Evolutionary conservation across 345 rosid genomes (phyloP), one percentile per base, ranked within the genome.

Genomic region (Citrus hindsii): DNA sequence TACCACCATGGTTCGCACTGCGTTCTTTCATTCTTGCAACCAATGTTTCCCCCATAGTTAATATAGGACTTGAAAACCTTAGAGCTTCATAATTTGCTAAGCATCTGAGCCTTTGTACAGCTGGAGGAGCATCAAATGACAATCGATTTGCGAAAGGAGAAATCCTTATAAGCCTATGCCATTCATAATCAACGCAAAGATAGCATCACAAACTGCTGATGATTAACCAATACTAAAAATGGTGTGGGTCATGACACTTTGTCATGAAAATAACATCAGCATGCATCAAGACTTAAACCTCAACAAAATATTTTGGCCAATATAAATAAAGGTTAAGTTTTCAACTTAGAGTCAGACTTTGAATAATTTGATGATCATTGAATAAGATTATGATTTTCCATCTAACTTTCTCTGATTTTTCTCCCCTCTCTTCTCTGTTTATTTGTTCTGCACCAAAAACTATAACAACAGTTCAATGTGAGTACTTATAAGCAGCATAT

Each of bases 91-190:
- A 97, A 85, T 97, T 97, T 73, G 98, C 95, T 83, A 94, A 80
- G 86, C 99, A 97, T 84, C 99, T 87, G 76, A 94, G 94, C 80
- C 91, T 85, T 83, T 97, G 99, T 70, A 97, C 99, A 46, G 90
- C 79, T 71, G 96, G 89, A 68, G 99, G 99, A 79, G 94, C 96
- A 84, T 94, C 97, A 89, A 92, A 91, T 56, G 99, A 97, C 78
- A 97, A 90, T 77, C 99, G 90, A 86, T 97, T 94, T 70, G 99
- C 99, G 83, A 97, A 97, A 46, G 99, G 99, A 75, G 98, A 94
- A 83, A 97, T 97, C 90, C 98, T 86, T 84, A 97, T 89, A 51
- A 97, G 79, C 95, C 99, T 97, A 95, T 53, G 59, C 70, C 80
- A 82, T 76, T 75, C 19, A 84, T 63, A 59, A 77, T 70, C 69